Conservation (phyloP, 2,329 filamentous ascomycete genomes). For the Neonectria punicea region DNA sequence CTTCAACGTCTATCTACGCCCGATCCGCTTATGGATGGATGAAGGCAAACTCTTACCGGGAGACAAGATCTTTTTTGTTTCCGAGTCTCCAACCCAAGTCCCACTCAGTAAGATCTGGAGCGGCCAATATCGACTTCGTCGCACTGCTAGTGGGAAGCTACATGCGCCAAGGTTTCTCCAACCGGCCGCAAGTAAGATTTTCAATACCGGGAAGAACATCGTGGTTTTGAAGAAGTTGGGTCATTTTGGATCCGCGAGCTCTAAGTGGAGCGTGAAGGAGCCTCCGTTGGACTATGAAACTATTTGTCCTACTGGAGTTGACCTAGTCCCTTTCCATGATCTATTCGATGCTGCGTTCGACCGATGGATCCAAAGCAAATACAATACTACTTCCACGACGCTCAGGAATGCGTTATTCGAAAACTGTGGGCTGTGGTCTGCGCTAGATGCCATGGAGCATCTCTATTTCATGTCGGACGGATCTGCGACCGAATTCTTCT, state of each 20-base stretch:
- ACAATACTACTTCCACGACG: constrained; percentile 73
- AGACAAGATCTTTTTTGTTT: constrained; percentile 81
- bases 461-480: constrained; percentile 85
- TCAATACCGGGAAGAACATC: constrained; percentile 89
- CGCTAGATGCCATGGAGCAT: constrained; percentile 73
- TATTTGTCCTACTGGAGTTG: constrained; percentile 60
- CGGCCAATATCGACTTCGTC: constrained; percentile 75
- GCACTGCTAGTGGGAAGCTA: constrained; percentile 66
- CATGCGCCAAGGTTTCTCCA: constrained; percentile 81
- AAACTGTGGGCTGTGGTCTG: constrained; percentile 72
- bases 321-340: constrained; percentile 76
- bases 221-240: constrained; percentile 82
- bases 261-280: constrained; percentile 47
- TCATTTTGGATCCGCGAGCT: constrained; percentile 55
- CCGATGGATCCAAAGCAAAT: constrained; percentile 80
- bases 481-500: constrained; percentile 71
- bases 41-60: constrained; percentile 73
- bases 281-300: constrained; percentile 65
- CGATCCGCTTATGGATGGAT: constrained; percentile 87
- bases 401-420: constrained; percentile 75
- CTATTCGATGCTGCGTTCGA: constrained; percentile 78
- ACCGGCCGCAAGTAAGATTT: constrained; percentile 76
- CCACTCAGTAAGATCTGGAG: constrained; percentile 79
- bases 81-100: constrained; percentile 64
- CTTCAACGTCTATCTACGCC: constrained; percentile 82